A percentile compares a stretch with the other conserved stretches of the same genome.
These are phyloP conservation scores for Aspergillus kassunensis DNA, from an alignment of 495 filamentous ascomycete genomes.

Conservation along the genomic window DNA sequence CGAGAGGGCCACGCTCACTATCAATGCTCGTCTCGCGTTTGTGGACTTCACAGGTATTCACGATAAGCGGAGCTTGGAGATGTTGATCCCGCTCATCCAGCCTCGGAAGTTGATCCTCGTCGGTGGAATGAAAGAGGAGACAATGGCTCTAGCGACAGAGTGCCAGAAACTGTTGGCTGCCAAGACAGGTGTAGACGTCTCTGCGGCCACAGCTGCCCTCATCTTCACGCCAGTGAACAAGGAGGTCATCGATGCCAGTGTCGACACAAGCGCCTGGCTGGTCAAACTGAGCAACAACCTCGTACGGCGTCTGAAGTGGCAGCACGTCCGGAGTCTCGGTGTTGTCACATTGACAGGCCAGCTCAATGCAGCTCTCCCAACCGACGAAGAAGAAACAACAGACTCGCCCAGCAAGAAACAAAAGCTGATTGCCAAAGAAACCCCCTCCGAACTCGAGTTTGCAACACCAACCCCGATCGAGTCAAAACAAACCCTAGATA, in stretches of 20 bases:
- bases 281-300: constrained; percentile 82
- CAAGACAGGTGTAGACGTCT: constrained; percentile 39
- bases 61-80: constrained; percentile 86
- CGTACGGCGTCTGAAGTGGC: constrained; percentile 84
- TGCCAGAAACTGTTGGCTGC: constrained; percentile 70
- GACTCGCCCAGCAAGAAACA: constrained; percentile 59
- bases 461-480: constrained; percentile 2
- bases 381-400: constrained; percentile 34
- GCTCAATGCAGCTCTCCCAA: constrained; percentile 31
- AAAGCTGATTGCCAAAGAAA: constrained; percentile 46
- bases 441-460: constrained; percentile 24
- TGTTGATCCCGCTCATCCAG: constrained; percentile 91
- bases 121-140: constrained; percentile 74
- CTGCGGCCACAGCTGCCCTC: constrained; percentile 44
- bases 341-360: constrained; percentile 83
- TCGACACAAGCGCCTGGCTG: constrained; percentile 96
- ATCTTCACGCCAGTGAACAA: constrained; percentile 79
- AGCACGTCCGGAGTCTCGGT: constrained; percentile 82
- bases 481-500: constrained; percentile 23
- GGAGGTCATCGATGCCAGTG: constrained; percentile 75
- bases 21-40: constrained; percentile 73
- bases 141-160: constrained; percentile 68
- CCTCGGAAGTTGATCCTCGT: constrained; percentile 90
- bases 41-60: constrained; percentile 91
- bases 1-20: constrained; percentile 52